A percentile compares a stretch with the other conserved stretches of the same genome.
Conservation (phyloP, 768 basidiomycete species). For the Fibroporia radiculosa region DNA sequence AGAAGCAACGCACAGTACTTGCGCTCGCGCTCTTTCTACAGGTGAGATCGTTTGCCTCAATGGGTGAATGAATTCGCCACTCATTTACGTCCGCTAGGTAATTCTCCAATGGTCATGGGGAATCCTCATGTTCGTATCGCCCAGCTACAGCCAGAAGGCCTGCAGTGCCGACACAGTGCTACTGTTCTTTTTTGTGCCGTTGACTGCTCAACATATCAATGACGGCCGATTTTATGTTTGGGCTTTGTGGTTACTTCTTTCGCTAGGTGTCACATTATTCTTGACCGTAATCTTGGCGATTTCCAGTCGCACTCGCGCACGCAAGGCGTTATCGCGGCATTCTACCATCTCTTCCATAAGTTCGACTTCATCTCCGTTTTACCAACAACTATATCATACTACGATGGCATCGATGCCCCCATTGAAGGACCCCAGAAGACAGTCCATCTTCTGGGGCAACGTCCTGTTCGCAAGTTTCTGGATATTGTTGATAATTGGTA, state of each 20-base stretch:
- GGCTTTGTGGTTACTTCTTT: conserved; percentile 20
- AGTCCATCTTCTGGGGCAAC: conserved; percentile 13
- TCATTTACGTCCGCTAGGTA: too few species aligned
- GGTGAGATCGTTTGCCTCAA: conserved; percentile 2
- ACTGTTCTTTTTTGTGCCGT: conserved; percentile 13
- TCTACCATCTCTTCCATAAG: neutral
- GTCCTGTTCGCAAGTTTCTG: conserved; percentile 11
- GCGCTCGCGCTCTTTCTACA: conserved; percentile 20
- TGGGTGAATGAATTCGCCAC: too few species aligned
- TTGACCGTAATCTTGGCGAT: conserved; percentile 17
- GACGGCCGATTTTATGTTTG: conserved; percentile 15
- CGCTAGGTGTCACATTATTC: conserved; percentile 16
- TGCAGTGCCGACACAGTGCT: conserved; percentile 16
- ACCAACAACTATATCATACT: neutral
- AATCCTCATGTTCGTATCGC: conserved; percentile 18
- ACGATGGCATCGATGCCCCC: neutral
- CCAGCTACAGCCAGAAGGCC: conserved; percentile 14
- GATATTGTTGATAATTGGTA: conserved; percentile 15
- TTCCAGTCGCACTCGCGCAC: conserved; percentile 11
- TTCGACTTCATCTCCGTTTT: neutral
- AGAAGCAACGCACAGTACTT: conserved; percentile 14
- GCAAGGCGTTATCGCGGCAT: neutral
- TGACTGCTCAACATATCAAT: conserved; percentile 11
- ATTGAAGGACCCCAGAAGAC: neutral
- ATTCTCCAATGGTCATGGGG: conserved; percentile 23